Evolutionary conservation across 164 flowering plant genomes (phyloP).

Genomic region (Amborella trichopoda): DNA sequence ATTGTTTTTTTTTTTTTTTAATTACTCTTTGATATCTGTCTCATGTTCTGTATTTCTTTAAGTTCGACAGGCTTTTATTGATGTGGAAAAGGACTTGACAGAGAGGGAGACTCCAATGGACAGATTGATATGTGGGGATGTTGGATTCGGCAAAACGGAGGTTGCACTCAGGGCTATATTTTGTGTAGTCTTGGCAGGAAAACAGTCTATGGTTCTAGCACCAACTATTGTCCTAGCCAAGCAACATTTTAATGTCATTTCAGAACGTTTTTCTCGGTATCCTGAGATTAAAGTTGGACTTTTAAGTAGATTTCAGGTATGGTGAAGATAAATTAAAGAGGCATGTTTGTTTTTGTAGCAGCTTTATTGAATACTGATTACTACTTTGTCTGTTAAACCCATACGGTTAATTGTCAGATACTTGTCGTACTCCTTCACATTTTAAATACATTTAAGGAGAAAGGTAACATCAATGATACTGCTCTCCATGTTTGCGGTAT

Average conservation of each 20-base stretch:
- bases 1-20: neutral
- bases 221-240: slow-evolving; percentile 97
- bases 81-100: slow-evolving; percentile 86
- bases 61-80: slow-evolving; percentile 68
- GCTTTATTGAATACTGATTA: too few relatives aligned
- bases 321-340: too few relatives aligned
- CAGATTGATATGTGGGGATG: slow-evolving; percentile 94
- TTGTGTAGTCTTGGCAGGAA: slow-evolving; percentile 81
- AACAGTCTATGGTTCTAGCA: slow-evolving; percentile 97
- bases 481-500: too few relatives aligned
- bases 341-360: too few relatives aligned
- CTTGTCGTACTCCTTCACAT: too few relatives aligned
- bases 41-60: slow-evolving; percentile 1
- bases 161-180: slow-evolving; percentile 93
- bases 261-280: slow-evolving; percentile 66
- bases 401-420: too few relatives aligned
- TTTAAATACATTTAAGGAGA: too few relatives aligned
- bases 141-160: slow-evolving; percentile 98
- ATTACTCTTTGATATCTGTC: too few relatives aligned
- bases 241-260: slow-evolving; percentile 84
- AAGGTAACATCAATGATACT: too few relatives aligned
- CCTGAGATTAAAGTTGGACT: slow-evolving; percentile 68
- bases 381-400: too few relatives aligned
- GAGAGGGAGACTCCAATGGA: slow-evolving; percentile 98
- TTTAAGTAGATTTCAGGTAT: slow-evolving; percentile 94